Evolutionary conservation across 2,329 filamentous ascomycete genomes (phyloP).

Genomic region (Phaeoacremonium minimum): DNA sequence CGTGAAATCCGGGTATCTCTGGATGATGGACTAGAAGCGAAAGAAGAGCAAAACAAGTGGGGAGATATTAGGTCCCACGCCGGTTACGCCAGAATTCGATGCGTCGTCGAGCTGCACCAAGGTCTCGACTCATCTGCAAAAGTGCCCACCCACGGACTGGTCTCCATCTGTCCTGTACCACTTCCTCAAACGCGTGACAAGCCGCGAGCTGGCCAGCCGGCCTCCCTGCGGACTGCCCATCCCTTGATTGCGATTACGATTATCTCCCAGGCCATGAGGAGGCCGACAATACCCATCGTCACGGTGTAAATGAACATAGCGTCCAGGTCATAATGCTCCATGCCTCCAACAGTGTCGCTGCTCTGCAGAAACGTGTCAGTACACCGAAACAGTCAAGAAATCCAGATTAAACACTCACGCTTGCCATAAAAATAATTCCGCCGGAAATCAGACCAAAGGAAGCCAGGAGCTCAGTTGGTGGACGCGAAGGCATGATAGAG

Average conservation of each 20-base stretch:
- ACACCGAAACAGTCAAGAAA: too few relatives aligned
- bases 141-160: too few relatives aligned
- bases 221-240: conserved; percentile 63
- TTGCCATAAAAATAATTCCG: conserved; percentile 89
- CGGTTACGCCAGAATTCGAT: background rate
- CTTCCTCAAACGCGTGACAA: too few relatives aligned
- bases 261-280: conserved; percentile 83
- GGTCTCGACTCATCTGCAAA: background rate
- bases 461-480: conserved; percentile 83
- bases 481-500: conserved; percentile 76
- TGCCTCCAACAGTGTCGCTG: conserved; percentile 69
- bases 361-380: too few relatives aligned
- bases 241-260: conserved; percentile 79
- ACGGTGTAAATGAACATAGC: conserved; percentile 94
- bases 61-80: background rate
- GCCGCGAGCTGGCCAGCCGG: conserved; percentile 9
- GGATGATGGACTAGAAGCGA: background rate
- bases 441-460: conserved; percentile 85
- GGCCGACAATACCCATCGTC: conserved; percentile 74
- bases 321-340: conserved; percentile 73
- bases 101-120: background rate
- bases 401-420: conserved; percentile 66
- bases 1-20: too few relatives aligned
- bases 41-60: background rate
- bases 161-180: too few relatives aligned